These are phyloP conservation scores for Tuber aestivum DNA, from an alignment of 495 filamentous ascomycete genomes.

Conservation along the genomic window DNA sequence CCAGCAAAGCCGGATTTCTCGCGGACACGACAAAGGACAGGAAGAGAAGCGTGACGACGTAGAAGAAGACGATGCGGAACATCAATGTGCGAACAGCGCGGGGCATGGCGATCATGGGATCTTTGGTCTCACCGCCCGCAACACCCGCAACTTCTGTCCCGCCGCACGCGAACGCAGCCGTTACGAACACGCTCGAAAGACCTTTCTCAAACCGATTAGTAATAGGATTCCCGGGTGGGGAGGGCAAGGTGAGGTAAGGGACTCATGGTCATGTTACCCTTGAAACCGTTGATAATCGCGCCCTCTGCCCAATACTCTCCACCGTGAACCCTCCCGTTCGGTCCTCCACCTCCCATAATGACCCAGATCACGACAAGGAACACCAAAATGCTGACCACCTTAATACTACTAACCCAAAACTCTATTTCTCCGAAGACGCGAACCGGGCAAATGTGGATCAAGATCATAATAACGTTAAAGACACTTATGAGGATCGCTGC, in stretches of 20 bases:
- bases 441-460: constrained; percentile 65
- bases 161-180: constrained; percentile 65
- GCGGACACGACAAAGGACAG: constrained; percentile 65
- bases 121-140: constrained; percentile 62
- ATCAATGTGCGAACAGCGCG: constrained; percentile 51
- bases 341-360: constrained; percentile 56
- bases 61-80: constrained; percentile 63
- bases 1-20: constrained; percentile 52
- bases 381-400: constrained; percentile 55
- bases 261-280: constrained; percentile 24
- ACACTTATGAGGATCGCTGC: constrained; percentile 59
- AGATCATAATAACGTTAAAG: constrained; percentile 50
- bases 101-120: constrained; percentile 57
- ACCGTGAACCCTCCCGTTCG: constrained; percentile 52
- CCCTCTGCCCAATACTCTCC: constrained; percentile 61
- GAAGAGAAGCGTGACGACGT: constrained; percentile 66
- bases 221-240: neutral
- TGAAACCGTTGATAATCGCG: constrained; percentile 64
- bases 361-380: constrained; percentile 70
- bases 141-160: constrained; percentile 70
- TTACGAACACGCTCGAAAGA: constrained; percentile 68
- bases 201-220: constrained; percentile 42
- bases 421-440: constrained; percentile 68
- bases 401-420: constrained; percentile 53
- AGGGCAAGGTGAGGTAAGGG: neutral